phyloP scores from a whole-genome alignment of 805 yeast species.

The Alloascoidea hylecoeti region DNA sequence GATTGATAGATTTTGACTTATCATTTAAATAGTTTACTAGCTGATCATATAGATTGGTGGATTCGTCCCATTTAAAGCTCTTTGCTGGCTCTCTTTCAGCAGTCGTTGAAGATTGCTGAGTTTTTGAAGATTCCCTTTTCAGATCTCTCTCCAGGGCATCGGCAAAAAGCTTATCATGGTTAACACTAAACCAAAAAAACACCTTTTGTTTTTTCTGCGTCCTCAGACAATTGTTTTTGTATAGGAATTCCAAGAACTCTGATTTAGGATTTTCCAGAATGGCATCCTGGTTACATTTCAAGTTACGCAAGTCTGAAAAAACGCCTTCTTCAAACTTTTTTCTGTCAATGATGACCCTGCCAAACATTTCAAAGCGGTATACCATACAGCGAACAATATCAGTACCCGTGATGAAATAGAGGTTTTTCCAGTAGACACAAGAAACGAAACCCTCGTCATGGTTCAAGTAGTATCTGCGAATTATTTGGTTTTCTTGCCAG shows the following conservation, averaged over 20 bases:
- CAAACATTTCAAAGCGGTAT: constrained; percentile 64
- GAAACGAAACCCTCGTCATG: constrained; percentile 75
- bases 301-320: constrained; percentile 62
- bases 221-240: constrained; percentile 59
- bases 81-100: constrained; percentile 50
- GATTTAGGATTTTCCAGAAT: constrained; percentile 62
- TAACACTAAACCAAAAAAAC: constrained; percentile 79
- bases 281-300: constrained; percentile 69
- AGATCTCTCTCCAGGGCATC: constrained; percentile 74
- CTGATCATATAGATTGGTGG: constrained; percentile 38
- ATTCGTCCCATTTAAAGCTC: constrained; percentile 37
- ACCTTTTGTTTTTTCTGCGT: constrained; percentile 83
- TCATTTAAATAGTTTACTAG: constrained; percentile 16
- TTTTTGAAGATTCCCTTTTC: constrained; percentile 42
- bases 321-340: constrained; percentile 83
- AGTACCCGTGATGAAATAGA: constrained; percentile 73
- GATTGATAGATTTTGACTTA: no score
- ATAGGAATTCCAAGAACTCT: constrained; percentile 53
- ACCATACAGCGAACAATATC: constrained; percentile 75
- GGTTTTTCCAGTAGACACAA: constrained; percentile 70
- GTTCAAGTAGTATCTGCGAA: constrained; percentile 60
- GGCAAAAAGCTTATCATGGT: constrained; percentile 69
- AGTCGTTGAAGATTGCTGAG: constrained; percentile 45
- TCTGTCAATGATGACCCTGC: constrained; percentile 56
- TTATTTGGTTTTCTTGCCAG: constrained; percentile 76